Base-by-base conservation (phyloP, 169 alveolate species). In the Haemoproteus tartakovskyi region DNA sequence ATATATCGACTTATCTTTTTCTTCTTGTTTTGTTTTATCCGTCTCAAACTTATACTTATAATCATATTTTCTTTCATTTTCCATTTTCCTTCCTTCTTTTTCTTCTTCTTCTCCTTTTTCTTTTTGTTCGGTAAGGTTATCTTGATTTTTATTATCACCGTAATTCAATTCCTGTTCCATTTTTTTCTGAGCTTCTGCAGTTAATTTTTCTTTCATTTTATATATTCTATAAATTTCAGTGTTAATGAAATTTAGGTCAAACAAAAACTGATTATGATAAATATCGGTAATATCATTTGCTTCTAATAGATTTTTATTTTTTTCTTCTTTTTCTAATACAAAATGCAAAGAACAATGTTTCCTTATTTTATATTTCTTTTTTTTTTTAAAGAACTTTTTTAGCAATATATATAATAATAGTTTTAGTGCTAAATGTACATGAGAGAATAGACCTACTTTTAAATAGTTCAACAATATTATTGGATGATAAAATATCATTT, bases 401-500 rank as follows among this genome's bases (percentile, higher is more conserved):
- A 74, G 27, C 22, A 74, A 16, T 27, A 74, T 46, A 26, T 29
- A 18, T 41, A 74, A 40, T 12, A 74, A 27, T 46, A 74, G 41
- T 18, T 56, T 74, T 48, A 74, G n/a, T 2, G 84, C 74, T 3
- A 74, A 18, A 57, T 45, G n/a, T 38, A 74, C 84, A 41, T 74
- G 84, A 6, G 78, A 56, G 36, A 74, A 74, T 24, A 74, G 22
- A 11, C 84, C 84, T 5, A 74, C 40, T 1, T 74, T 74, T 37
- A 74, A 29, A 48, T 74, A 74, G 24, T 54, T 57, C 29, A 74
- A 26, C 21, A 74, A 27, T n/a, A 45, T n/a, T 11, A 54, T 16
- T 22, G 84, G 84, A 19, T 74, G 84, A 57, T 57, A 74, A 46
- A 74, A 74, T 1, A 74, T 43, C 12, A 33, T 33, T n/a, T 45